phyloP scores from a whole-genome alignment of 441 rosid genomes.

The Eruca vesicaria region DNA sequence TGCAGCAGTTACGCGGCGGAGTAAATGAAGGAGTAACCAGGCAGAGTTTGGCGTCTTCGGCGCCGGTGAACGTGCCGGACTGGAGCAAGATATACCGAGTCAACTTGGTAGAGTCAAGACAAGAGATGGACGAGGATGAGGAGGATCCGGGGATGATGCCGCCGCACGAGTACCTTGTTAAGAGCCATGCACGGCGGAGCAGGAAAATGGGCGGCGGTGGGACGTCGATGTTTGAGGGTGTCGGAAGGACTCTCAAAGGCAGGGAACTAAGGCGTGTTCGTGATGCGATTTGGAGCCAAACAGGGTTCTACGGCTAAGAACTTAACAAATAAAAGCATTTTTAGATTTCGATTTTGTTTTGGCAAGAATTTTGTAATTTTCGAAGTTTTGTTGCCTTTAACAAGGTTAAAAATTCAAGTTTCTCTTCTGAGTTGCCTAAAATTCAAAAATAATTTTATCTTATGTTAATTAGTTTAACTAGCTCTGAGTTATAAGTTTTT shows the following conservation, averaged over 20 bases:
- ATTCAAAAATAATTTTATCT: background rate
- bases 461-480: no score
- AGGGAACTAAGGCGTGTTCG: slow-evolving; percentile 76
- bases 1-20: slow-evolving; percentile 58
- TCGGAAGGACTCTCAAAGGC: slow-evolving; percentile 87
- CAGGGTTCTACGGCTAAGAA: slow-evolving; percentile 76
- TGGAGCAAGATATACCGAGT: slow-evolving; percentile 84
- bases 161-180: slow-evolving; percentile 86
- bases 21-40: slow-evolving; percentile 18
- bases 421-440: background rate
- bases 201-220: slow-evolving; percentile 51
- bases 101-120: slow-evolving; percentile 72
- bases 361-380: background rate
- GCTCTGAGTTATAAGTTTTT: no score
- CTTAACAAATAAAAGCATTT: background rate
- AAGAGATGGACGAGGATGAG: slow-evolving; percentile 58
- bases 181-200: slow-evolving; percentile 45
- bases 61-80: slow-evolving; percentile 83
- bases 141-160: slow-evolving; percentile 64
- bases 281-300: slow-evolving; percentile 82
- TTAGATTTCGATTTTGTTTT: background rate
- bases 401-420: background rate
- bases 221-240: slow-evolving; percentile 69
- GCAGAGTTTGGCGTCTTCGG: slow-evolving; percentile 61
- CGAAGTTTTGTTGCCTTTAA: background rate